phyloP scores from a whole-genome alignment of 2,329 filamentous ascomycete genomes.

The Beauveria sp. region DNA sequence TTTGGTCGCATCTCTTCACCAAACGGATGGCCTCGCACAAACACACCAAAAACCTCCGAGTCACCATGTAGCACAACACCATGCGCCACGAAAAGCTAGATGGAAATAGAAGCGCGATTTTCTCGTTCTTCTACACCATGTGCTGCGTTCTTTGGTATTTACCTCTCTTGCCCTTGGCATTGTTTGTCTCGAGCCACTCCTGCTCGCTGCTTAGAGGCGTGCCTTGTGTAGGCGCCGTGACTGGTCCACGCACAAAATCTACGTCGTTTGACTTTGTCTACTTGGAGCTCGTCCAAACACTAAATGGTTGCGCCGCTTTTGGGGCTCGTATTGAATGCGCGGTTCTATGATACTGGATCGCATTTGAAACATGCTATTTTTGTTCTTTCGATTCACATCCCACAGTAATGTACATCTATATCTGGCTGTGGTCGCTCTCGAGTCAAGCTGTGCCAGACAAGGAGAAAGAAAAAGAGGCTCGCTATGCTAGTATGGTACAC shows the following conservation, averaged over 20 bases:
- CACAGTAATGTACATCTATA: background rate
- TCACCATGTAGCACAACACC: background rate
- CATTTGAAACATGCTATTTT: too few relatives aligned
- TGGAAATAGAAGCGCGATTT: background rate
- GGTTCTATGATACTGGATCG: too few relatives aligned
- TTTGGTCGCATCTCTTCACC: background rate
- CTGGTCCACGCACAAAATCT: background rate
- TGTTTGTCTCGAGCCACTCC: background rate
- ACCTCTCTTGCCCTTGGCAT: background rate
- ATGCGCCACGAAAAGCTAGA: background rate
- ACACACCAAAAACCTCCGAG: too few relatives aligned
- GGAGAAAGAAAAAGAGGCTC: background rate
- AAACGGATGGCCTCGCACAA: background rate
- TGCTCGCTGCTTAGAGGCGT: background rate
- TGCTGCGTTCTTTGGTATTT: background rate
- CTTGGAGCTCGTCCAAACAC: background rate
- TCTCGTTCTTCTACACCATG: background rate
- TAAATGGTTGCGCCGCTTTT: background rate
- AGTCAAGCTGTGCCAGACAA: background rate
- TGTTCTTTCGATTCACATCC: too few relatives aligned
- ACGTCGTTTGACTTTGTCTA: background rate
- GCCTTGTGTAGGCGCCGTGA: background rate
- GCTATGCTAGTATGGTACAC: background rate
- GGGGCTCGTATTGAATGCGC: background rate
- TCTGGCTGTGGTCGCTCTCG: background rate